These are phyloP conservation scores for Russula olivacea DNA, from an alignment of 768 basidiomycete species.

Conservation along the genomic window DNA sequence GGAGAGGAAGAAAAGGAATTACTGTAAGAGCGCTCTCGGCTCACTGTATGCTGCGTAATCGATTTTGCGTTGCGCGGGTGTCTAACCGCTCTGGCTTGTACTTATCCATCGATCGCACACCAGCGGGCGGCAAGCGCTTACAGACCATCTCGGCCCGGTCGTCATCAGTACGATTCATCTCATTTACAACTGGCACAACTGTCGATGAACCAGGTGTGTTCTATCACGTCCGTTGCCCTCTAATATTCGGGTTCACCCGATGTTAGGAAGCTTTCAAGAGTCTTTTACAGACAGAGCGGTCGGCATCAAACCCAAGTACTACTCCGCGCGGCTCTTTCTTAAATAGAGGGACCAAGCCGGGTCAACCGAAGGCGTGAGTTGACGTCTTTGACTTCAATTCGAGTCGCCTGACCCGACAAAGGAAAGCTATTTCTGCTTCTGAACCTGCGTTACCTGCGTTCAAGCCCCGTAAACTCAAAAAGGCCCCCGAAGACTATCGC, in stretches of 20 bases:
- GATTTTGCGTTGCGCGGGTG: background rate
- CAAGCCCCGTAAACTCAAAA: slow-evolving; percentile 75
- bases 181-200: background rate
- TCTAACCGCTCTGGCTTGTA: background rate
- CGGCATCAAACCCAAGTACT: slow-evolving; percentile 25
- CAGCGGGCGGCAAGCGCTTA: background rate
- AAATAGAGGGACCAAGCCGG: slow-evolving; percentile 24
- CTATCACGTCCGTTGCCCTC: background rate
- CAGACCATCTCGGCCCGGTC: background rate
- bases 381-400: background rate
- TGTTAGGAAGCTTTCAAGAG: slow-evolving; percentile 56
- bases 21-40: slow-evolving; percentile 1
- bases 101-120: background rate
- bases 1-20: background rate
- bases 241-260: background rate
- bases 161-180: too few species aligned
- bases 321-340: slow-evolving; percentile 34
- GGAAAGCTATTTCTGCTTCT: slow-evolving; percentile 45
- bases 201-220: slow-evolving; percentile 23
- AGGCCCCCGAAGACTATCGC: slow-evolving; percentile 49
- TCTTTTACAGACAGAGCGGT: slow-evolving; percentile 39
- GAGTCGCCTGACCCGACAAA: slow-evolving; percentile 22
- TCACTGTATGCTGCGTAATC: background rate
- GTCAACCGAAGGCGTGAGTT: slow-evolving; percentile 22
- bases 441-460: slow-evolving; percentile 67